Conservation (phyloP, 805 yeast genomes). For the Clavispora santaluciae region DNA sequence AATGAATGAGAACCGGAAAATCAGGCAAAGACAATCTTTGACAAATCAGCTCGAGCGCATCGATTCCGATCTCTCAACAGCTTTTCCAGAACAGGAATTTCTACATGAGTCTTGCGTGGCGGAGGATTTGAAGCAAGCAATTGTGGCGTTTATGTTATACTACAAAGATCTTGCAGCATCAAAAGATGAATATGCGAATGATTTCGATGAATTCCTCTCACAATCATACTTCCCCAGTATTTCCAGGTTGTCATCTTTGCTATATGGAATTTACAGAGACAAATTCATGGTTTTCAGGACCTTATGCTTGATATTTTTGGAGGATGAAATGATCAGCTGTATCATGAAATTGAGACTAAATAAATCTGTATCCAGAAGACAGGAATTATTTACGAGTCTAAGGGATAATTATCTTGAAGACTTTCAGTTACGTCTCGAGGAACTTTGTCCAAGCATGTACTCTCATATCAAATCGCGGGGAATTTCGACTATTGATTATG, state of each 20-base stretch:
- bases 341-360: background rate
- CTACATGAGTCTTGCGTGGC: slow-evolving; percentile 14
- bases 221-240: slow-evolving; percentile 32
- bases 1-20: background rate
- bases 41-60: background rate
- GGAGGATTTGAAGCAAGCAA: slow-evolving; percentile 18
- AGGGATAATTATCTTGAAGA: slow-evolving; percentile 22
- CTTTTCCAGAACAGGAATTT: slow-evolving; percentile 18
- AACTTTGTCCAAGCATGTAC: slow-evolving; percentile 39
- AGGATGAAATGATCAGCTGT: slow-evolving; percentile 11
- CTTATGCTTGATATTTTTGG: slow-evolving; percentile 34
- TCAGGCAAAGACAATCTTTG: background rate
- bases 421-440: slow-evolving; percentile 44
- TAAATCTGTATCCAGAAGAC: background rate
- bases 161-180: slow-evolving; percentile 7
- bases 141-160: slow-evolving; percentile 26
- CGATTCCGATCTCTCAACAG: background rate
- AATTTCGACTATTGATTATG: slow-evolving; percentile 38
- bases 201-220: background rate
- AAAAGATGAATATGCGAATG: background rate
- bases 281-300: slow-evolving; percentile 33
- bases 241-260: slow-evolving; percentile 35
- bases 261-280: slow-evolving; percentile 31
- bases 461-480: slow-evolving; percentile 45
- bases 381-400: background rate